Percentiles rank a stretch among this genome's conserved stretches.
Conservation (phyloP, 208 protist genomes). For the Polymyxa betae region DNA sequence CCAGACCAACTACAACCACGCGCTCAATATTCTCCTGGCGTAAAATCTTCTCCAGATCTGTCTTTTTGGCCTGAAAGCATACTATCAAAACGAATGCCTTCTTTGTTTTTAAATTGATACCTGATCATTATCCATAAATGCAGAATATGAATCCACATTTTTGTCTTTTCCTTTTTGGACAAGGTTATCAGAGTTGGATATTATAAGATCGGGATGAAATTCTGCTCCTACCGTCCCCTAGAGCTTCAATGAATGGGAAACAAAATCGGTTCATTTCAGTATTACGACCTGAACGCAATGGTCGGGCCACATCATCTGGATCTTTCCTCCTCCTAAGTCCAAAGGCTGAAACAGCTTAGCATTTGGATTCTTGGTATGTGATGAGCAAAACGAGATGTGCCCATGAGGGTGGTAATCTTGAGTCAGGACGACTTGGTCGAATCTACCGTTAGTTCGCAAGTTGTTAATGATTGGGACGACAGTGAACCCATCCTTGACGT, state of each 20-base stretch:
- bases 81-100: neutral
- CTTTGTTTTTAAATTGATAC: neutral
- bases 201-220: conserved; percentile 8
- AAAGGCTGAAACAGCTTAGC: conserved; percentile 31
- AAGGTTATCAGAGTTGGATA: neutral
- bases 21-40: neutral
- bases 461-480: conserved; percentile 26
- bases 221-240: conserved; percentile 9
- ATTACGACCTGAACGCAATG: conserved; percentile 27
- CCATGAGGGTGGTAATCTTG: conserved; percentile 39
- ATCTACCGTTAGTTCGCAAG: neutral
- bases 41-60: neutral
- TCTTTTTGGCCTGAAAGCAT: neutral
- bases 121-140: conserved; percentile 31
- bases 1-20: conserved; percentile 24
- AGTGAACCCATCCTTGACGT: neutral
- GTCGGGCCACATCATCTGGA: conserved; percentile 23
- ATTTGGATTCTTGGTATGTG: conserved; percentile 2
- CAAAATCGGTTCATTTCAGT: neutral
- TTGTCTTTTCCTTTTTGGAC: neutral
- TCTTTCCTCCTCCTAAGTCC: neutral
- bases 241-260: neutral
- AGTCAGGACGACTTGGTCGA: conserved; percentile 34
- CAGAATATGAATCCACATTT: conserved; percentile 12
- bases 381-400: conserved; percentile 31